Evolutionary conservation across 495 filamentous ascomycete genomes (phyloP).

Genomic region (Wilcoxina mikolae): DNA sequence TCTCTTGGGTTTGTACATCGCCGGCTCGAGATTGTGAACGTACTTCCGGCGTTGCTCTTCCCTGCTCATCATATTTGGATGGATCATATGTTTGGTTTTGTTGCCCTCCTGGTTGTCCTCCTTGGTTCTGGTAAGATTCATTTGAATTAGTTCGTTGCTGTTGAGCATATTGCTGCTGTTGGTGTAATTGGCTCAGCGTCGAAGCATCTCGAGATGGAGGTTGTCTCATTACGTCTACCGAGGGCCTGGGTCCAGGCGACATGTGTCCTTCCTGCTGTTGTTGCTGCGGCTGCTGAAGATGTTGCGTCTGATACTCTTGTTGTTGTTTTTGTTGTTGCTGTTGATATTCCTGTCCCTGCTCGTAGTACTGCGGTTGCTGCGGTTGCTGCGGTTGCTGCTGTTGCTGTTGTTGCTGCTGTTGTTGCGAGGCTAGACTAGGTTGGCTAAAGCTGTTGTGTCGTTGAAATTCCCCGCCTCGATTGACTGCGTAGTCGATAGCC

Average conservation of each 20-base stretch:
- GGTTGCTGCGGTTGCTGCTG: slow-evolving; percentile 23
- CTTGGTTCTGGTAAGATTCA: background rate
- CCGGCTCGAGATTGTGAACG: slow-evolving; percentile 12
- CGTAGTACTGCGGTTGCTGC: slow-evolving; percentile 22
- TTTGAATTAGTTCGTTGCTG: slow-evolving; percentile 10
- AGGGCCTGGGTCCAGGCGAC: slow-evolving; percentile 3
- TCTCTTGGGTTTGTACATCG: slow-evolving; percentile 20
- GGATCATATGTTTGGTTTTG: slow-evolving; percentile 19
- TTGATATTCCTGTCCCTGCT: slow-evolving; percentile 31
- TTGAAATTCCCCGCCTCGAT: slow-evolving; percentile 10
- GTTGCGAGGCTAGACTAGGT: slow-evolving; percentile 5
- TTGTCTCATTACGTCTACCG: background rate
- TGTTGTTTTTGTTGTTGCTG: slow-evolving; percentile 35
- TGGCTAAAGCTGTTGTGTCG: slow-evolving; percentile 13
- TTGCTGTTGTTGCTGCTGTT: slow-evolving; percentile 27
- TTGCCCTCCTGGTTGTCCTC: slow-evolving; percentile 1
- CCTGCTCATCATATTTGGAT: slow-evolving; percentile 24
- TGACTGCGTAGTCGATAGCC: slow-evolving; percentile 13
- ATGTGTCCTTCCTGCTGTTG: slow-evolving; percentile 3
- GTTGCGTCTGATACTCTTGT: too few relatives aligned
- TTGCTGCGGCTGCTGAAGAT: slow-evolving; percentile 29
- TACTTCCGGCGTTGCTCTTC: slow-evolving; percentile 26
- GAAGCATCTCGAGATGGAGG: slow-evolving; percentile 1
- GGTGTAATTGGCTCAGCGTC: slow-evolving; percentile 25
- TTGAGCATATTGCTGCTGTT: slow-evolving; percentile 30